phyloP scores from a whole-genome alignment of 2,329 filamentous ascomycete species.

The Clonostachys byssicola region DNA sequence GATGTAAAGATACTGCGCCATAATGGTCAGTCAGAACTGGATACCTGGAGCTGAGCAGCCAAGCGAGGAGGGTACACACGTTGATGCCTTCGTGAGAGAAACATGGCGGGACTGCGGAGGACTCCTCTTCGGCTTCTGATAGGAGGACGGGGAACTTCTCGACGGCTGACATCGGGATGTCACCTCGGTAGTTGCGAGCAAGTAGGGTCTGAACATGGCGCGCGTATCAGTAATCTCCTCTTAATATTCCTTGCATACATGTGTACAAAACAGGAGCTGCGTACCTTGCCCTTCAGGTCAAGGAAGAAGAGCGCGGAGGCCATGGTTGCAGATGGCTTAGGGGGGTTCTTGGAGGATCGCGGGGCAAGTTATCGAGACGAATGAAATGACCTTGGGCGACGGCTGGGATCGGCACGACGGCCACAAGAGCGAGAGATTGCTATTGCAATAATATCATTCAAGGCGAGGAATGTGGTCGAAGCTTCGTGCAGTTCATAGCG shows the following conservation, averaged over 20 bases:
- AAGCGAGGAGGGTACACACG: conserved; percentile 41
- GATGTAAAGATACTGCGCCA: conserved; percentile 87
- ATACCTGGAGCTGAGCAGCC: too few relatives aligned
- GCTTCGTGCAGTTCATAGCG: neutral
- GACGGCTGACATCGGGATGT: conserved; percentile 98
- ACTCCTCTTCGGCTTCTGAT: conserved; percentile 98
- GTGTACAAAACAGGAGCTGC: neutral
- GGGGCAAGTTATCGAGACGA: conserved; percentile 11
- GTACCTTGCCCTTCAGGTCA: conserved; percentile 98
- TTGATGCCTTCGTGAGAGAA: conserved; percentile 99
- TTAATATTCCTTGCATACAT: too few relatives aligned
- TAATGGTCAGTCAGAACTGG: neutral
- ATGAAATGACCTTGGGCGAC: conserved; percentile 6
- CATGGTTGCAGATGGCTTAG: conserved; percentile 52
- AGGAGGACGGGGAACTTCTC: conserved; percentile 96
- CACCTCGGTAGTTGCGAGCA: conserved; percentile 95
- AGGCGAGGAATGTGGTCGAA: neutral
- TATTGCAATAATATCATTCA: neutral
- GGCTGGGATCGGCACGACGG: conserved; percentile 9
- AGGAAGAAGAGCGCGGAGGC: conserved; percentile 98
- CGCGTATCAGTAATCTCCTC: too few relatives aligned
- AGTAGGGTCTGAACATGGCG: conserved; percentile 74
- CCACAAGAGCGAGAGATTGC: conserved; percentile 7
- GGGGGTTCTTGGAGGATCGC: conserved; percentile 11
- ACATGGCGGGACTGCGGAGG: conserved; percentile 92